phyloP scores from a whole-genome alignment of 441 rosid species.

The Pelargonium myrrhifolium region DNA sequence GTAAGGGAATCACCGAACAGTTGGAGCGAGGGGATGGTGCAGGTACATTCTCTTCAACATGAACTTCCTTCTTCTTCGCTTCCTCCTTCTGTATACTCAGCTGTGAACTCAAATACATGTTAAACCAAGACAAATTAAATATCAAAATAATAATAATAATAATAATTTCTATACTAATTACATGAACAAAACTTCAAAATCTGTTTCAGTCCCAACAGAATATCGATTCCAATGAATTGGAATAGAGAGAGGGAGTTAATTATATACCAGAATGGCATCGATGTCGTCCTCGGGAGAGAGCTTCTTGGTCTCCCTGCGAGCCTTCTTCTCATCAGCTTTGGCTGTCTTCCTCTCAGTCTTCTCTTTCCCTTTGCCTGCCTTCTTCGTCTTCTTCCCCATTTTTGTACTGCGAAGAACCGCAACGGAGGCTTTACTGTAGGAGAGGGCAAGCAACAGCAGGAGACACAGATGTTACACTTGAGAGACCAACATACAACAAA shows the following conservation, averaged over 20 bases:
- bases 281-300: constrained; percentile 89
- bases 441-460: background rate
- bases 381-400: constrained; percentile 94
- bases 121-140: background rate
- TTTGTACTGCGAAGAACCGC: background rate
- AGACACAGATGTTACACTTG: background rate
- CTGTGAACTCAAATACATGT: constrained; percentile 26
- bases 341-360: constrained; percentile 81
- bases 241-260: background rate
- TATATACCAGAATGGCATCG: constrained; percentile 91
- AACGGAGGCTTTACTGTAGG: background rate
- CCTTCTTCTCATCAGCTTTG: constrained; percentile 78
- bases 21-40: constrained; percentile 88
- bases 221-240: background rate
- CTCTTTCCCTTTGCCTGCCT: constrained; percentile 85
- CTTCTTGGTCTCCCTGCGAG: constrained; percentile 77
- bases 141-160: no score
- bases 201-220: background rate
- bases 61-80: constrained; percentile 93
- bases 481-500: background rate
- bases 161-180: background rate
- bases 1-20: constrained; percentile 52
- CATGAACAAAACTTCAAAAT: background rate
- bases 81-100: constrained; percentile 76
- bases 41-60: constrained; percentile 74